Base-by-base conservation (phyloP, 2,329 filamentous ascomycete genomes). In the Paecilomyces variotii region DNA sequence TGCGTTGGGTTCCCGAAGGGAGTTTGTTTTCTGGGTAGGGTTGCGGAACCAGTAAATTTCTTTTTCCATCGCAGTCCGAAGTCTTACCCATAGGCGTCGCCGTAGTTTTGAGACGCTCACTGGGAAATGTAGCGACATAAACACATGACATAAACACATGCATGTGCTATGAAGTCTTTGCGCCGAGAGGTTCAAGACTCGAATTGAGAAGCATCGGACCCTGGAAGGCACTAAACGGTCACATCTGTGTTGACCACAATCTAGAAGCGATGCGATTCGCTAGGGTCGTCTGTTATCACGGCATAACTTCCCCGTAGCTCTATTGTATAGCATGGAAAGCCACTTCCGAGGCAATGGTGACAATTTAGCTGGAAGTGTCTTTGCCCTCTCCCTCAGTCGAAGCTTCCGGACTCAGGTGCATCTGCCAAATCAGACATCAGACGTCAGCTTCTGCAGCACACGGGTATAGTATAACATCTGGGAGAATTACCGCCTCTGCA, bases 401-500 rank as follows among this genome's bases (percentile, higher is more conserved):
- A 45, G n/a, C n/a, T 45, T 45, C 14, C 19, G 39, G 39, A 5
- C n/a, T 45, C 14, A 45, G 39, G n/a, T 45, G 39, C 39, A 45
- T 24, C 39, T 45, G n/a, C 9, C 12, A n/a, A 39, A 45, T 3
- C 14, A 19, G 19, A 2, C 2, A 45, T 45, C n/a, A 45, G 19
- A 45, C 2, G 4, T 45, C 14, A 24, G 39, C 39, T 45, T n/a
- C 39, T 45, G n/a, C 2, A 2, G 39, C 2, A 3, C 9, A 24
- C 14, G 9, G 5, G 19, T 45, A 45, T 9, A 9, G 10, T 3
- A 45, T 6, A 4, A 7, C 5, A 24, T 14, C 19, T 9, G 5
- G 24, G 25, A 52, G 24, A 24, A 11, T 52, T 73, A 91, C 87
- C 71, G 82, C 80, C 63, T 87, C 84, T 10, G 91, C 84, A 70